phyloP scores from a whole-genome alignment of 768 basidiomycete genomes.

The Auriscalpium orientale region DNA sequence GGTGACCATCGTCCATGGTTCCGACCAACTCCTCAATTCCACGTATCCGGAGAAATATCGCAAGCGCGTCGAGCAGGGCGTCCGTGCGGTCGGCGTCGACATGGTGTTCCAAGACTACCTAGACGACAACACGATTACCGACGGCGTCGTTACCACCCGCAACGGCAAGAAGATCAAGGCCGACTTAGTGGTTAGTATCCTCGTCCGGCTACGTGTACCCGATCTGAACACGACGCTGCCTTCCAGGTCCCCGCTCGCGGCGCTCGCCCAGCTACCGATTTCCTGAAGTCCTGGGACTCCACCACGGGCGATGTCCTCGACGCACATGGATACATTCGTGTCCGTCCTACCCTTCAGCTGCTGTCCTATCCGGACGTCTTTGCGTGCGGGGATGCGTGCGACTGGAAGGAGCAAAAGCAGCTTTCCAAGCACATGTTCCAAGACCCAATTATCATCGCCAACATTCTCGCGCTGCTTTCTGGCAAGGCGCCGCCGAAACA shows the following conservation, averaged over 20 bases:
- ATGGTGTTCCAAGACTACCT: conserved; percentile 46
- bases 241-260: conserved; percentile 24
- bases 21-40: conserved; percentile 45
- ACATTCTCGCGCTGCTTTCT: conserved; percentile 38
- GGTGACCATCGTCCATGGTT: conserved; percentile 56
- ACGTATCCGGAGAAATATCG: conserved; percentile 50
- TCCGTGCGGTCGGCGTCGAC: conserved; percentile 39
- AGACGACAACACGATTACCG: conserved; percentile 29
- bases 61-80: conserved; percentile 33
- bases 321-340: conserved; percentile 37
- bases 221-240: background rate
- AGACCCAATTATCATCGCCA: conserved; percentile 35
- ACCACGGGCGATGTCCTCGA: conserved; percentile 21
- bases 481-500: conserved; percentile 27
- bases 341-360: conserved; percentile 53
- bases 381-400: conserved; percentile 59
- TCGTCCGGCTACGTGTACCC: background rate
- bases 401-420: conserved; percentile 59
- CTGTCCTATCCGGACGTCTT: conserved; percentile 44
- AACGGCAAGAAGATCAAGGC: conserved; percentile 42
- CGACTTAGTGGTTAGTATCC: conserved; percentile 48
- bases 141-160: conserved; percentile 38
- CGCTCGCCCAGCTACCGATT: conserved; percentile 42
- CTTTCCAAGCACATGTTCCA: conserved; percentile 41
- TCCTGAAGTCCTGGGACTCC: conserved; percentile 39